phyloP scores from a whole-genome alignment of 2,329 filamentous ascomycete genomes.

The Stagonosporopsis vannaccii region DNA sequence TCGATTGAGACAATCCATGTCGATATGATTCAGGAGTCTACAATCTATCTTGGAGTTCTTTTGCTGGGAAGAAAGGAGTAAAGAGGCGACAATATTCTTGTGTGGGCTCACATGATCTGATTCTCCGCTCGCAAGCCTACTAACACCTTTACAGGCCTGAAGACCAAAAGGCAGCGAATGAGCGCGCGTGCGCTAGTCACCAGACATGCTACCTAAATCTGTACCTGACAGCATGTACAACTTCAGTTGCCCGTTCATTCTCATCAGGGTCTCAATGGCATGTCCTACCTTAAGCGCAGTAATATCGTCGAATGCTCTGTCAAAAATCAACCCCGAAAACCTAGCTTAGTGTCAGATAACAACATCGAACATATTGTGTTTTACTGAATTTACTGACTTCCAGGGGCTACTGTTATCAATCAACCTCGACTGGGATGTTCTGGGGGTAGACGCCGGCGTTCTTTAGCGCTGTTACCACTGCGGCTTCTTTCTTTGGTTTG shows the following conservation, averaged over 20 bases:
- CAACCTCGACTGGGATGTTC: slow-evolving; percentile 53
- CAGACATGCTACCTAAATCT: neutral
- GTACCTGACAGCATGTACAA: slow-evolving; percentile 6
- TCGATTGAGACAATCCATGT: neutral
- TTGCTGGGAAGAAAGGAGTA: neutral
- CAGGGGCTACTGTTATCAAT: slow-evolving; percentile 60
- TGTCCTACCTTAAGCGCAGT: slow-evolving; percentile 14
- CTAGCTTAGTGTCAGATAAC: neutral
- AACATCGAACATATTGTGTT: neutral
- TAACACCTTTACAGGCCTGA: neutral
- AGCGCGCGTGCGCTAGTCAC: neutral
- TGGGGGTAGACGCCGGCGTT: slow-evolving; percentile 61
- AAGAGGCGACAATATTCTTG: neutral
- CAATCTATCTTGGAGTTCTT: neutral
- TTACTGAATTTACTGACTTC: slow-evolving; percentile 51
- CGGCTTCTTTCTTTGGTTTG: slow-evolving; percentile 62
- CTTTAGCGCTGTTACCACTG: slow-evolving; percentile 63
- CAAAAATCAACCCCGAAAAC: slow-evolving; percentile 20
- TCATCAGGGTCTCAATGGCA: slow-evolving; percentile 8
- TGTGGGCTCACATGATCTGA: too few relatives aligned
- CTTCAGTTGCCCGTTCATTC: neutral
- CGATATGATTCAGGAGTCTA: neutral
- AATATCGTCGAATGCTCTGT: slow-evolving; percentile 10
- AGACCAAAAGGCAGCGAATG: neutral
- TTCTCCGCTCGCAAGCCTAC: neutral